Evolutionary conservation across 169 alveolate genomes (phyloP).

Genomic region (Plasmodium cynomolgi): DNA sequence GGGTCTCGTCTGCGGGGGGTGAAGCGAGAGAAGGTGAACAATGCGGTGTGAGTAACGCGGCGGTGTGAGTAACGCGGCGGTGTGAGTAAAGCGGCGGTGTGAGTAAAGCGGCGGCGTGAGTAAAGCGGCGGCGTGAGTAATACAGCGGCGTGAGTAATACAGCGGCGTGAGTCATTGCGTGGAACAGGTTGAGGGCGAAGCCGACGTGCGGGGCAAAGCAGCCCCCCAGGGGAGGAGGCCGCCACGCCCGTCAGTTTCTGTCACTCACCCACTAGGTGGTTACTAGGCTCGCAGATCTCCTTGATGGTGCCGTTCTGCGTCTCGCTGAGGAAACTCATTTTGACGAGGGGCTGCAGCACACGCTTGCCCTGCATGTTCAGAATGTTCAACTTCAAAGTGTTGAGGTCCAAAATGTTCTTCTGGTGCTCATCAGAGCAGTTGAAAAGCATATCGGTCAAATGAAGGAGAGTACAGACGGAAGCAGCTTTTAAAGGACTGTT

Average conservation of each 20-base stretch:
- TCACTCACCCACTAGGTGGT: slow-evolving; percentile 6
- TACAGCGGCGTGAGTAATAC: not conserved
- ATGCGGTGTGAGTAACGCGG: no score
- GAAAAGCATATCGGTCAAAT: slow-evolving; percentile 33
- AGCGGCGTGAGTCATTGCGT: not conserved
- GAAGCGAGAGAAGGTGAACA: not conserved
- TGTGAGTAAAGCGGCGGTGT: no score
- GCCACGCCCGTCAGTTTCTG: not conserved
- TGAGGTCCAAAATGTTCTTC: not conserved
- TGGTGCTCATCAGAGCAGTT: slow-evolving; percentile 20
- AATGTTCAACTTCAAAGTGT: slow-evolving; percentile 23
- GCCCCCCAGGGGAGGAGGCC: not conserved
- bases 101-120: no score
- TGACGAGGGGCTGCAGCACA: slow-evolving; percentile 5
- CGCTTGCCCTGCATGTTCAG: slow-evolving; percentile 49
- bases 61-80: no score
- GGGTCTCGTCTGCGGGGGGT: slow-evolving; percentile 21
- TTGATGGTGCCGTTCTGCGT: not conserved
- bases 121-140: not conserved
- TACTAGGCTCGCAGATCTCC: slow-evolving; percentile 49
- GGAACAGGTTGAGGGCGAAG: not conserved
- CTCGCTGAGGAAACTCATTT: not conserved
- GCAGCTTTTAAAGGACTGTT: slow-evolving; percentile 3
- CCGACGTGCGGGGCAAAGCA: not conserved
- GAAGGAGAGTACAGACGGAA: slow-evolving; percentile 65